Base-by-base conservation (phyloP, 106 monocot genomes). In the Amphibolis antarctica region DNA sequence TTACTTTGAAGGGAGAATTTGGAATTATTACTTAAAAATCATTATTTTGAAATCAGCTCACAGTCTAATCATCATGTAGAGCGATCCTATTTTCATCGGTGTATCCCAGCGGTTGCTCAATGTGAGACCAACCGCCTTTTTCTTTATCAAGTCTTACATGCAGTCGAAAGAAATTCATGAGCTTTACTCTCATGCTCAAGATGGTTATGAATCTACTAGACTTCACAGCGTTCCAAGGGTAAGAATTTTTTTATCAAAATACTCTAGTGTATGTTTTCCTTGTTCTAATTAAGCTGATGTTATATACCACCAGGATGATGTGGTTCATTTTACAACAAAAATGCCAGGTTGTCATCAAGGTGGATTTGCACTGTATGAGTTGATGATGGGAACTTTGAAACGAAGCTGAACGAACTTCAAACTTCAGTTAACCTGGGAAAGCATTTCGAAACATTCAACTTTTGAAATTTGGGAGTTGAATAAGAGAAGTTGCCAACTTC, bases 271-370 rank as follows among this genome's bases (percentile, higher is more conserved):
- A 9, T 47, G 20, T 11, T 18, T 24, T 59, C 71, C 59, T 26
- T 74, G 25, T 36, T 62, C 22, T 53, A 29, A 17, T 36, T 56
- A 62, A 10, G 29, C 65, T 18, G 53, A 20, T 4, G 24, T 55
- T 14, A 27, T 60, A 18, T 28, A 68, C 62, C 23, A 28, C 42
- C 73, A 96, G 94, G 81, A 77, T 49, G 90, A 82, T 10, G 58
- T 90, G 60, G 59, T 67, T 61, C 66, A 65, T 53, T 76, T 86
- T 76, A 46, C 82, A 26, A 13, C 52, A 25, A 79, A 52, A 47
- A 90, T 96, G 86, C 96, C 96, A 14, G 90, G 90, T 5, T 96
- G 90, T 68, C 96, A 96, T 72, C 55, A 66, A 17, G 96, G 96
- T 65, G 96, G 96, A 62, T 76, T 59, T 82, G 86, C 86, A 2